phyloP scores from a whole-genome alignment of 306 rosid genomes.

The Elaeagnus macrophylla region DNA sequence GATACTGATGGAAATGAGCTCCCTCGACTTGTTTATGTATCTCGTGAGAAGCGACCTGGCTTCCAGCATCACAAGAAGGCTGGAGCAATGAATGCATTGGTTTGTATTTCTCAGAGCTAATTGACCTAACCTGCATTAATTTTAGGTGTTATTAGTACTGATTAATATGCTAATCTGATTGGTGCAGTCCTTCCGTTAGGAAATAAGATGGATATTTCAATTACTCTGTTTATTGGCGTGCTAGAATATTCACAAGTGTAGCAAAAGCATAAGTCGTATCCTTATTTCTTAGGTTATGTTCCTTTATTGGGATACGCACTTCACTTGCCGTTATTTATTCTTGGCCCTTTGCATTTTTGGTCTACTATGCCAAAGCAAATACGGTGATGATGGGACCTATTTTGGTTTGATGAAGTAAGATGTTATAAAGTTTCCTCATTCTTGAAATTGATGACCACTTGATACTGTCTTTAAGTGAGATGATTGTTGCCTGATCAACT shows the following conservation, averaged over 20 bases:
- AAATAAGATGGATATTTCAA: neutral
- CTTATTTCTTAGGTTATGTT: no score
- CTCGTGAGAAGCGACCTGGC: slow-evolving; percentile 99
- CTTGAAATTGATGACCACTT: neutral
- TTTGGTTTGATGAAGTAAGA: neutral
- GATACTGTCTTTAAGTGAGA: slow-evolving; percentile 5
- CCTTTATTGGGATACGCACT: no score
- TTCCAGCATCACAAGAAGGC: slow-evolving; percentile 99
- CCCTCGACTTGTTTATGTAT: slow-evolving; percentile 98
- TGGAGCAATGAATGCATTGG: slow-evolving; percentile 99
- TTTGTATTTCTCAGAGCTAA: slow-evolving; percentile 23
- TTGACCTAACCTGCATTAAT: neutral
- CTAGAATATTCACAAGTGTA: neutral
- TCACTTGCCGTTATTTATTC: neutral
- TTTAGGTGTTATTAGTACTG: neutral
- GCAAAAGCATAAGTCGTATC: no score
- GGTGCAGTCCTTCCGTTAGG: slow-evolving; percentile 1
- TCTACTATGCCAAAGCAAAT: neutral
- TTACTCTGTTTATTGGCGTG: neutral
- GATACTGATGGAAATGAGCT: slow-evolving; percentile 99
- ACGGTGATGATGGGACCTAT: neutral
- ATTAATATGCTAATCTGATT: neutral
- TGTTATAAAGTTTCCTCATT: neutral
- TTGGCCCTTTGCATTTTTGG: neutral
- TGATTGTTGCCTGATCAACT: slow-evolving; percentile 8